Conservation (phyloP, 257 asterid genomes). For the Solanum acaule region DNA sequence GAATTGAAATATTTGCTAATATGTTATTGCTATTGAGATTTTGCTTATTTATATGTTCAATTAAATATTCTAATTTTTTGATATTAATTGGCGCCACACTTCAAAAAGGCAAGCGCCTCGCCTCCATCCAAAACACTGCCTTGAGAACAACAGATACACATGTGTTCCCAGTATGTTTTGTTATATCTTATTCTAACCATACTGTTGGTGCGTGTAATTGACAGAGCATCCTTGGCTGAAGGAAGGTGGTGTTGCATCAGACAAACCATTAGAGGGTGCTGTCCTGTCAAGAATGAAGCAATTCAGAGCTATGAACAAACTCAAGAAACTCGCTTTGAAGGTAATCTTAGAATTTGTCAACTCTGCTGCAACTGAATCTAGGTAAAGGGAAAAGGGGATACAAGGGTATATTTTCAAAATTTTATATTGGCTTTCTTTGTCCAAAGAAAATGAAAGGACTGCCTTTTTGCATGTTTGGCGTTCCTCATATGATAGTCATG, state of each 20-base stretch:
- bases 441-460: background rate
- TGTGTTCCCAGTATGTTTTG: background rate
- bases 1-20: too few relatives aligned
- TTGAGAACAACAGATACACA: background rate
- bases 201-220: background rate
- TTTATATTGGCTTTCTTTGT: background rate
- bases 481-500: background rate
- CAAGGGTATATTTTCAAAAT: background rate
- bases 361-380: background rate
- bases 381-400: background rate
- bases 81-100: too few relatives aligned
- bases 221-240: constrained; percentile 84
- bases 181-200: background rate
- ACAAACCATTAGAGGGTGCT: constrained; percentile 76
- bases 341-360: constrained; percentile 15
- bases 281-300: constrained; percentile 91
- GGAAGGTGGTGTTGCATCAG: constrained; percentile 83
- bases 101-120: too few relatives aligned
- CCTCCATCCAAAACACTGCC: background rate
- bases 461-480: background rate
- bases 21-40: too few relatives aligned
- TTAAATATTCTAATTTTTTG: too few relatives aligned
- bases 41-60: too few relatives aligned
- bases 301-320: constrained; percentile 93
- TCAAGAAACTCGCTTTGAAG: constrained; percentile 82